Evolutionary conservation across 1,284 basidiomycete genomes (phyloP).

Genomic region (Puccinia brachypodii): DNA sequence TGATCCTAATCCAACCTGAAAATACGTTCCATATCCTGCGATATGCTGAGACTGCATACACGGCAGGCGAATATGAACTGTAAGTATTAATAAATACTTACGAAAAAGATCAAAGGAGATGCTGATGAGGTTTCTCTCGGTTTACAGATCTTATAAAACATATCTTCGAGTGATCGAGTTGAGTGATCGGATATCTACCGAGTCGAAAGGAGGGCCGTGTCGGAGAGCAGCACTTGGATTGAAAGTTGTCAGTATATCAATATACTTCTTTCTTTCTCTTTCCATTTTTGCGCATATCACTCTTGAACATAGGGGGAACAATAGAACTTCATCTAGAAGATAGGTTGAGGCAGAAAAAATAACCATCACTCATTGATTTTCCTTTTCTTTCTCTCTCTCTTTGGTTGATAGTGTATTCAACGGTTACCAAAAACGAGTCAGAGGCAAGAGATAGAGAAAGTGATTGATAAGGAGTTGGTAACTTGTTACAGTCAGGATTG

Average conservation of each 20-base stretch:
- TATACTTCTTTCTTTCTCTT: not conserved
- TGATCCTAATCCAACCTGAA: constrained; percentile 75
- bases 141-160: constrained; percentile 72
- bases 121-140: not conserved
- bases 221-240: constrained; percentile 44
- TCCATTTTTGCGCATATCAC: not conserved
- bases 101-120: constrained; percentile 51
- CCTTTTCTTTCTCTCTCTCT: not conserved
- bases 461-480: constrained; percentile 17
- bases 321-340: no score
- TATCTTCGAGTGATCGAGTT: constrained; percentile 81
- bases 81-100: constrained; percentile 55
- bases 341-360: not conserved
- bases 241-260: constrained; percentile 32
- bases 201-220: constrained; percentile 40
- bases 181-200: constrained; percentile 54
- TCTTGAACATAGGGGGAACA: no score
- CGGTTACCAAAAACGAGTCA: constrained; percentile 14
- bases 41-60: constrained; percentile 83
- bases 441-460: not conserved
- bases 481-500: constrained; percentile 43
- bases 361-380: not conserved
- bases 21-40: constrained; percentile 79
- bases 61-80: constrained; percentile 64
- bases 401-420: constrained; percentile 24